Evolutionary conservation across 2,329 filamentous ascomycete species (phyloP).

Genomic region (Septoria linicola): DNA sequence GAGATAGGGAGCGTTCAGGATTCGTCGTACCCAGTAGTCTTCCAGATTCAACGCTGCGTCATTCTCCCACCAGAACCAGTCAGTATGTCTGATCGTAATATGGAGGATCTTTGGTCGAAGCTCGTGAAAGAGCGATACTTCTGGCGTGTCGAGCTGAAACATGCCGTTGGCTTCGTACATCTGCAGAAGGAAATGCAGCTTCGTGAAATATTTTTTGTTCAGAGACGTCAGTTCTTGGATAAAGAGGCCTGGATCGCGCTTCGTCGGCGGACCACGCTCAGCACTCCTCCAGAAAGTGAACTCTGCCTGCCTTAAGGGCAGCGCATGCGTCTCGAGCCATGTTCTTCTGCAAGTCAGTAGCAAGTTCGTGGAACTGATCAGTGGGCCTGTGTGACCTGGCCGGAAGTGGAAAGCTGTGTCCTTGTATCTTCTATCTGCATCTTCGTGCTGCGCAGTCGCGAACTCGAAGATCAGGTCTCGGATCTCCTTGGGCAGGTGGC

Average conservation of each 20-base stretch:
- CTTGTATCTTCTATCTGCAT: conserved; percentile 28
- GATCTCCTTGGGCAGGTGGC: conserved; percentile 20
- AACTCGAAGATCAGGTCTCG: conserved; percentile 40
- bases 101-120: conserved; percentile 24
- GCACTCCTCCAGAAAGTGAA: conserved; percentile 35
- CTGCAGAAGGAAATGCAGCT: conserved; percentile 28
- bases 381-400: conserved; percentile 34
- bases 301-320: conserved; percentile 36
- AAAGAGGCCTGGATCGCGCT: conserved; percentile 6
- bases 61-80: conserved; percentile 42
- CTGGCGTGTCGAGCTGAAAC: neutral
- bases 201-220: conserved; percentile 21
- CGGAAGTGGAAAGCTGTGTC: conserved; percentile 36
- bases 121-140: neutral
- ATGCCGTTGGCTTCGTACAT: conserved; percentile 33
- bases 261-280: conserved; percentile 14
- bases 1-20: conserved; percentile 35
- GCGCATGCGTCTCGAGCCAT: conserved; percentile 37
- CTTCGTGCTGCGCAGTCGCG: conserved; percentile 35
- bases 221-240: conserved; percentile 14
- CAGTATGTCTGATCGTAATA: conserved; percentile 39
- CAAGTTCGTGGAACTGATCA: conserved; percentile 29
- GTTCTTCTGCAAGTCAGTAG: conserved; percentile 40
- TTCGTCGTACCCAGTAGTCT: conserved; percentile 28
- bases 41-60: conserved; percentile 31